Base-by-base conservation (phyloP, 306 rosid species). In the Chamaecrista fasciculata region DNA sequence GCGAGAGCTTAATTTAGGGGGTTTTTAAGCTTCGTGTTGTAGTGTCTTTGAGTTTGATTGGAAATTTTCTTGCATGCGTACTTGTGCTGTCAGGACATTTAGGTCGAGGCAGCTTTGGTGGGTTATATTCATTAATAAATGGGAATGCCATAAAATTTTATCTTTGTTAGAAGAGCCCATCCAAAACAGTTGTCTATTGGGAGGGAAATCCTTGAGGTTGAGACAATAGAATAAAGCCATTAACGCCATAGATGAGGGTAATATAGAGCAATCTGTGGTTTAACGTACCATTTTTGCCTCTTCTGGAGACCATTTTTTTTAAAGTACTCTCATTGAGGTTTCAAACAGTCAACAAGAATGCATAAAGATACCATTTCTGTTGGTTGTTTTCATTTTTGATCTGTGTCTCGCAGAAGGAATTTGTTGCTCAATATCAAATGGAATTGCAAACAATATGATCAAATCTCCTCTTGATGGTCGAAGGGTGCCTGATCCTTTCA, bases 341-440 rank as follows among this genome's bases (percentile, higher is more conserved):
- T 68, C 51, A 43, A 49, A 50, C 42, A 33, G 3, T 63, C 55
- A 43, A 24, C 26, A 8, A 39, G 8, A 40, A 15, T 8, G 20
- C 46, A 33, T 33, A 33, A 12, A 31, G 11, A 12, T 44, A 56
- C 62, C 51, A 47, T 49, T 63, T 76, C 42, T 48, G 20, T 39
- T 48, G 39, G 65, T 19, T 37, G 49, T 69, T 63, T 85, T 82
- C 63, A 69, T 79, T 49, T 67, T 60, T 53, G 21, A 63, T 65
- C 21, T 72, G 42, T 85, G 78, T 76, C 79, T 50, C 78, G 80
- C 84, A 86, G 98, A 93, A 66, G 89, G 87, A 66, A 63, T 81
- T 40, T 79, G 82, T 82, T 81, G 86, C 84, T 73, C 82, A 49
- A 75, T 73, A 8, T 61, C 87, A 11, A 64, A 70, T 75, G 89